Percentiles rank a stretch among this genome's conserved stretches.
Conservation (phyloP, 176 grass and related monocot genomes). For the Carex littledalei region DNA sequence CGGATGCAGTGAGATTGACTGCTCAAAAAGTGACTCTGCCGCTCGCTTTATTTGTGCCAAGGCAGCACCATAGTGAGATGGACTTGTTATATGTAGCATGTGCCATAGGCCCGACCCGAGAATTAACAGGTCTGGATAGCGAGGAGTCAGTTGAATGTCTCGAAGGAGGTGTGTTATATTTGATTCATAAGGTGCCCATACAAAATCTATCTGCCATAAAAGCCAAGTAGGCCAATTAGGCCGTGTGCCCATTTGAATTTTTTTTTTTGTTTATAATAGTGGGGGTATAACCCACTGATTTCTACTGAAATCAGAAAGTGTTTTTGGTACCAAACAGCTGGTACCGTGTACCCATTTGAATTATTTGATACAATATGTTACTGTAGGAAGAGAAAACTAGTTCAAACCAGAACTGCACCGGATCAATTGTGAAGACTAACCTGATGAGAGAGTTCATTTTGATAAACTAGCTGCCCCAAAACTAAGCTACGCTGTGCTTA, state of each 20-base stretch:
- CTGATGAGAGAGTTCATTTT: not conserved
- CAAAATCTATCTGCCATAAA: conserved; percentile 26
- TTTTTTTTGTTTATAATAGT: not conserved
- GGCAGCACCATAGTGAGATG: conserved; percentile 26
- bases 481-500: not conserved
- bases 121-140: conserved; percentile 27
- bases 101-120: conserved; percentile 39
- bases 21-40: conserved; percentile 18
- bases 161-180: conserved; percentile 27
- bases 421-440: not conserved
- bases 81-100: conserved; percentile 38
- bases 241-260: not conserved
- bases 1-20: conserved; percentile 12
- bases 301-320: too few species aligned
- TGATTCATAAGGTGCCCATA: conserved; percentile 40
- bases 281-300: too few species aligned
- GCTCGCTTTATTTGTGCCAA: conserved; percentile 16
- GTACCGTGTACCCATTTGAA: not conserved
- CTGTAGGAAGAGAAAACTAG: not conserved
- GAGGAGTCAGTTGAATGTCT: conserved; percentile 10
- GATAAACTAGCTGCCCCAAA: not conserved
- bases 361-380: not conserved
- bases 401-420: not conserved
- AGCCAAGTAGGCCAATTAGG: not conserved
- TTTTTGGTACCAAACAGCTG: too few species aligned